Conservation (phyloP, 2,329 filamentous ascomycete species). For the Fusarium virguliforme region DNA sequence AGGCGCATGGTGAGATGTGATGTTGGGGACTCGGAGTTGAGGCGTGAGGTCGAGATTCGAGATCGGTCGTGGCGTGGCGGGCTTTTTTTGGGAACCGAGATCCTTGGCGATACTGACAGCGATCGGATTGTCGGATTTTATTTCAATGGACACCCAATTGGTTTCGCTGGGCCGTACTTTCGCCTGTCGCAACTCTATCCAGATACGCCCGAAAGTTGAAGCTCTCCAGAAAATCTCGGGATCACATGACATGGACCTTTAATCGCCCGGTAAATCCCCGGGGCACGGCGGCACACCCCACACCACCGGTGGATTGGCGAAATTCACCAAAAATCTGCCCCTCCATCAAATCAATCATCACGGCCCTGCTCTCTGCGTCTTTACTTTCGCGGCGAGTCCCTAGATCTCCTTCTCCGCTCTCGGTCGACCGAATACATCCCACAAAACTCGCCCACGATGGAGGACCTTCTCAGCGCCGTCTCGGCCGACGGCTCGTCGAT, state of each 20-base stretch:
- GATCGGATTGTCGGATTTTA: background rate
- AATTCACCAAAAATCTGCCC: conserved; percentile 62
- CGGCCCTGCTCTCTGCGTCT: conserved; percentile 41
- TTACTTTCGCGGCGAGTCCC: conserved; percentile 51
- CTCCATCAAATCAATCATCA: conserved; percentile 55
- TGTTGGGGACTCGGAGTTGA: conserved; percentile 2
- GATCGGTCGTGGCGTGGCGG: background rate
- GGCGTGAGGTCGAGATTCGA: conserved; percentile 25
- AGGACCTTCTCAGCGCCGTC: conserved; percentile 67
- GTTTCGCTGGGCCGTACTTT: conserved; percentile 24
- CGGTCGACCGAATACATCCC: conserved; percentile 32
- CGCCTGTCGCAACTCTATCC: conserved; percentile 35
- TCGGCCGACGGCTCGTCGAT: conserved; percentile 81
- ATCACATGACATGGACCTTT: conserved; percentile 58
- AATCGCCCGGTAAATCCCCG: conserved; percentile 55
- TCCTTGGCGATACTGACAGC: too few relatives aligned
- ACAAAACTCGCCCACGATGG: conserved; percentile 54
- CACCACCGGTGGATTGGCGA: conserved; percentile 59
- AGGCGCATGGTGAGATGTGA: conserved; percentile 49
- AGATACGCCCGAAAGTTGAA: conserved; percentile 41
- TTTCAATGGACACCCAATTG: conserved; percentile 31
- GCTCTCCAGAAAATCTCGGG: conserved; percentile 52
- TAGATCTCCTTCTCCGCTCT: conserved; percentile 34
- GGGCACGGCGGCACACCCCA: conserved; percentile 52
- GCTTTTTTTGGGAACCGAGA: background rate